Evolutionary conservation across 257 asterid species (phyloP).

Genomic region (Coffea canephora): DNA sequence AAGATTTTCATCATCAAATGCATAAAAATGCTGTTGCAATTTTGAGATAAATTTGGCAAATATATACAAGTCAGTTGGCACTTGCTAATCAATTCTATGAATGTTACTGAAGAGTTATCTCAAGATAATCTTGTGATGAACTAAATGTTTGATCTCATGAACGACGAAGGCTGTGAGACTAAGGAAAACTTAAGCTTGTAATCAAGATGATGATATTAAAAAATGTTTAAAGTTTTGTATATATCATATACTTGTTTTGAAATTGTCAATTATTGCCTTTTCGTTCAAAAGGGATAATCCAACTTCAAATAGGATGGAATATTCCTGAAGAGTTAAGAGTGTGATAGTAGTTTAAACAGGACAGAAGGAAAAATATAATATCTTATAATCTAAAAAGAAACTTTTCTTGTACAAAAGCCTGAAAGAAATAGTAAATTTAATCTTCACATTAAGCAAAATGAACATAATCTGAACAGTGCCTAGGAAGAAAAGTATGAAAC

Average conservation of each 20-base stretch:
- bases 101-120: neutral
- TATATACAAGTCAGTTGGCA: neutral
- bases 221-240: neutral
- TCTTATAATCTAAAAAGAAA: neutral
- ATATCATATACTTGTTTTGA: neutral
- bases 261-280: neutral
- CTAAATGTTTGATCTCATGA: neutral
- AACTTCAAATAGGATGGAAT: neutral
- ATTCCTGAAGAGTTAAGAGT: neutral
- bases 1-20: neutral
- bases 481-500: neutral
- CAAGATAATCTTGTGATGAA: neutral
- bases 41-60: neutral
- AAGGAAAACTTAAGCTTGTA: neutral
- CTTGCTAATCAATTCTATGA: neutral
- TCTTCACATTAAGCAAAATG: neutral
- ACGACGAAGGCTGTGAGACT: neutral
- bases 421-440: neutral
- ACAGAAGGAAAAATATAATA: neutral
- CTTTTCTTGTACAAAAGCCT: neutral
- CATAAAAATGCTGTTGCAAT: neutral
- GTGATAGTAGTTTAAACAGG: neutral
- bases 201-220: neutral
- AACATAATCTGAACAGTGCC: neutral
- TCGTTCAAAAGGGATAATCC: neutral